Base-by-base conservation (phyloP, 1,284 basidiomycete species). In the Sporisorium graminicola region DNA sequence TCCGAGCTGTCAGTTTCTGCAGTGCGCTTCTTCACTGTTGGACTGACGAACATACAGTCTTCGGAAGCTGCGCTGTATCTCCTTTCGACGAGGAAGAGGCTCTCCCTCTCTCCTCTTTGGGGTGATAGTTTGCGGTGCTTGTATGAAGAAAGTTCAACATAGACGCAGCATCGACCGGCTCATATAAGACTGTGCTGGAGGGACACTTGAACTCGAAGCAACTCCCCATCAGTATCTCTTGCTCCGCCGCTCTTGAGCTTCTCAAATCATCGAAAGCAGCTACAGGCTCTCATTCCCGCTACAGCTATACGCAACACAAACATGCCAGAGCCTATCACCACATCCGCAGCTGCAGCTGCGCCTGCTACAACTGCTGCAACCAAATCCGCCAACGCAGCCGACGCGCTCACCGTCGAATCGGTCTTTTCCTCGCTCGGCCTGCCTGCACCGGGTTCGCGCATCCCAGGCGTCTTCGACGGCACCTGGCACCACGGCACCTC, bases 391-490 rank as follows among this genome's bases (percentile, higher is more conserved):
- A 37, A 46, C 20, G 26, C 51, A 4, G 14, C 40, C 44, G 37
- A 53, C n/a, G 6, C 40, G n/a, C 51, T 58, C 8, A 61, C 42
- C 24, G 10, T 75, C 20, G 73, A 66, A 7, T 26, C 50, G 5
- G 68, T 76, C 24, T 74, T 62, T 29, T 44, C 66, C 16, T 29
- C 58, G 12, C 60, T 78, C 37, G 65, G 42, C 66, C 58, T 77
- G 68, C 62, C 63, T 42, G 16, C 61, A 42, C 42, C 68, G 72
- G 68, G 74, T 42, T 62, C 72, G 65, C 47, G 57, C 26, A 69
- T 73, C 33, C 42, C 62, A 31, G 82, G 79, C 20, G 72, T 83
- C 10, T 78, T 80, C 58, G 76, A 83, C 55, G 84, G 81, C 16
- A 54, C 53, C 27, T 74, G 69, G 68, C 70, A 27, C 50, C 80